A percentile compares a stretch with the other conserved stretches of the same genome.
Conservation (phyloP, 2,329 filamentous ascomycete species). For the Trichoderma sp. region DNA sequence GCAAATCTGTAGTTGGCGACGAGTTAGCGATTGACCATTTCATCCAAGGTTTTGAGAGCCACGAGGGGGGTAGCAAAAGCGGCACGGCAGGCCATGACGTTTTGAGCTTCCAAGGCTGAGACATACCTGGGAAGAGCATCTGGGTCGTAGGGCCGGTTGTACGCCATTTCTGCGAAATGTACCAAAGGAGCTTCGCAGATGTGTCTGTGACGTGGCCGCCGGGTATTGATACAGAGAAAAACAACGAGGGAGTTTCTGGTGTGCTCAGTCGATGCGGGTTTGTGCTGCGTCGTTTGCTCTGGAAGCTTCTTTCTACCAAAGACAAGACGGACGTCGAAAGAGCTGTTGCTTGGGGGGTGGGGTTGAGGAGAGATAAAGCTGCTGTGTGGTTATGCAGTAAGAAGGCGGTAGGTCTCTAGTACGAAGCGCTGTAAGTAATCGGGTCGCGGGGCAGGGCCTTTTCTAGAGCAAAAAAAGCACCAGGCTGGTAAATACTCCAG, state of each 20-base stretch:
- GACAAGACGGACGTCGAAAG: neutral
- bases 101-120: slow-evolving; percentile 8
- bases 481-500: neutral
- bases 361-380: neutral
- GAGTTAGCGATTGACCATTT: neutral
- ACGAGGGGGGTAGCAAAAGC: neutral
- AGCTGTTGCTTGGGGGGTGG: neutral
- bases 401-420: neutral
- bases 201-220: neutral
- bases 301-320: neutral
- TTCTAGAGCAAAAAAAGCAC: neutral
- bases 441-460: neutral
- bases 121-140: slow-evolving; percentile 89
- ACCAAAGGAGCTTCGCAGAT: neutral
- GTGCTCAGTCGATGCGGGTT: neutral
- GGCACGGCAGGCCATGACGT: neutral
- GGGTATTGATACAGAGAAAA: neutral
- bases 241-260: neutral
- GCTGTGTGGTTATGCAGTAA: neutral
- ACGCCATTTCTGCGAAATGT: slow-evolving; percentile 65
- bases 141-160: slow-evolving; percentile 89
- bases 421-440: neutral
- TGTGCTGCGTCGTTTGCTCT: neutral
- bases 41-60: neutral
- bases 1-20: slow-evolving; percentile 56